phyloP scores from a whole-genome alignment of 192 early-diverging fungal species.

The Oehlia diaphana region DNA sequence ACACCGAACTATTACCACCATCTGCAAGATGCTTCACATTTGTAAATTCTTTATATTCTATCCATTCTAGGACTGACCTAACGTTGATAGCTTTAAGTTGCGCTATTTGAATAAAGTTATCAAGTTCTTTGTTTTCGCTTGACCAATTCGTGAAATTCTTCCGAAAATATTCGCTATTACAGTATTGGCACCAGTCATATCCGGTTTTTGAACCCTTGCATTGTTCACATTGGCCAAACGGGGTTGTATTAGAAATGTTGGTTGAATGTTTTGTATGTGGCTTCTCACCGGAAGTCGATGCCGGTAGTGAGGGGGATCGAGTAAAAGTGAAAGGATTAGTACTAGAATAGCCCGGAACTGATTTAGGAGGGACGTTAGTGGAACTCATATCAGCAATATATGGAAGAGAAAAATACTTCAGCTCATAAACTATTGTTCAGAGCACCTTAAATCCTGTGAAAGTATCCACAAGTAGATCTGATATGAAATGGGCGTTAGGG shows the following conservation, averaged over 20 bases:
- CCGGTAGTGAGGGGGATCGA: too few relatives aligned
- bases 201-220: background rate
- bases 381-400: too few relatives aligned
- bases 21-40: constrained; percentile 12
- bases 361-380: too few relatives aligned
- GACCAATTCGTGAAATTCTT: constrained; percentile 10
- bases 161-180: background rate
- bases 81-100: background rate
- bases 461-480: too few relatives aligned
- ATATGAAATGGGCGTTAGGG: too few relatives aligned
- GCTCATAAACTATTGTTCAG: too few relatives aligned
- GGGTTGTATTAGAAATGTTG: background rate
- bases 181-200: constrained; percentile 2
- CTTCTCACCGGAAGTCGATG: too few relatives aligned
- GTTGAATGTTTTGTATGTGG: too few relatives aligned
- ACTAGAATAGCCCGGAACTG: too few relatives aligned
- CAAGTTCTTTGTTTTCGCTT: background rate
- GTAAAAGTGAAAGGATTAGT: too few relatives aligned
- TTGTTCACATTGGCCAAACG: background rate
- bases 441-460: too few relatives aligned
- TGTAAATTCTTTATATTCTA: background rate
- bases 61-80: constrained; percentile 2
- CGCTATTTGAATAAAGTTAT: background rate
- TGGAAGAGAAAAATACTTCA: too few relatives aligned
- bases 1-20: constrained; percentile 14